Conservation (phyloP, 2,329 filamentous ascomycete species). For the Seiridium unicorne region DNA sequence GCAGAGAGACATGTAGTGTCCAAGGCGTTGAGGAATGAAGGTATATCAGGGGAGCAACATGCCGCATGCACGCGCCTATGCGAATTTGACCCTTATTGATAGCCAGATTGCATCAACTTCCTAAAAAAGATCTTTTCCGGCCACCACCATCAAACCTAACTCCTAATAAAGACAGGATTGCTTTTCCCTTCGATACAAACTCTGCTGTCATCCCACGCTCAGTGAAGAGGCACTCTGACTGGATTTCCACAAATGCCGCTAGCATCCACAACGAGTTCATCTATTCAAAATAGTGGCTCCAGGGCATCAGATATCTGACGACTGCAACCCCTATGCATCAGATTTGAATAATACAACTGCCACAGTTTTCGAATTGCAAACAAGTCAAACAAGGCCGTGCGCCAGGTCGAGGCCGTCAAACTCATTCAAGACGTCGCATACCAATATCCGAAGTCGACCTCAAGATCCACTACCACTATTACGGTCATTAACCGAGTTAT, state of each 20-base stretch:
- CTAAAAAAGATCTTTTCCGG: neutral
- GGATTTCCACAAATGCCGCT: neutral
- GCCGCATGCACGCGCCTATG: too few species aligned
- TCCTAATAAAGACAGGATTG: neutral
- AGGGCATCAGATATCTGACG: neutral
- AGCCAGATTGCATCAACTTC: neutral
- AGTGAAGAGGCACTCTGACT: neutral
- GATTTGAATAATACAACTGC: neutral
- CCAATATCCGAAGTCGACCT: neutral
- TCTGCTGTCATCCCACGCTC: neutral
- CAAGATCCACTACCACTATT: neutral
- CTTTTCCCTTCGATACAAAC: neutral
- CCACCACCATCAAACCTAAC: neutral
- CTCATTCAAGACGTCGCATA: neutral
- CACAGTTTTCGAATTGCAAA: neutral
- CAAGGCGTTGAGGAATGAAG: too few species aligned
- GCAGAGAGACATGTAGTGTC: too few species aligned
- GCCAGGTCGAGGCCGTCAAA: neutral
- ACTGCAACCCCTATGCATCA: neutral
- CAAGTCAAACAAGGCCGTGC: neutral
- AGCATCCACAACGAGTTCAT: neutral
- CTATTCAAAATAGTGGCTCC: neutral
- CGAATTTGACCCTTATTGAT: too few species aligned
- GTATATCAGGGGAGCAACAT: too few species aligned
- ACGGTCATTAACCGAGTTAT: neutral